Conservation (phyloP, 202 grass and related monocot species). For the Schoenoplectus tabernaemontani region DNA sequence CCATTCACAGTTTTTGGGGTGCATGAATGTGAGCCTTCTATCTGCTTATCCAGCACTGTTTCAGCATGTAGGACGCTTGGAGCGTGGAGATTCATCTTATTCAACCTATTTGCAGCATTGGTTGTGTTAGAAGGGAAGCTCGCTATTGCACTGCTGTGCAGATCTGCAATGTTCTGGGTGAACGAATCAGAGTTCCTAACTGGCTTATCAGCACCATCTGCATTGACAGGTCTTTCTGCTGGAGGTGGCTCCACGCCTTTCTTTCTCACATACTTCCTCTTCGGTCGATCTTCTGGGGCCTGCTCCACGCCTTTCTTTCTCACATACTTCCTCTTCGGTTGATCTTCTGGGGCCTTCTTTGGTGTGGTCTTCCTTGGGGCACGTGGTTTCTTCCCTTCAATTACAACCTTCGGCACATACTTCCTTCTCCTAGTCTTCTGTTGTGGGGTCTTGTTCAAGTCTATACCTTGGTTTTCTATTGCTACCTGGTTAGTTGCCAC, state of each 20-base stretch:
- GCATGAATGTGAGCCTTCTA: not conserved
- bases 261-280: slow-evolving; percentile 58
- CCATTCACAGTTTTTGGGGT: slow-evolving; percentile 3
- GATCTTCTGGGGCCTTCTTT: slow-evolving; percentile 28
- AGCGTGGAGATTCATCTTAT: not conserved
- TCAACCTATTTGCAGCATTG: not conserved
- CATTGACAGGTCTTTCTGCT: slow-evolving; percentile 19
- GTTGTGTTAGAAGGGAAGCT: not conserved
- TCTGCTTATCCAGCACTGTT: slow-evolving; percentile 1
- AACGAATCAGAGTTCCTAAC: slow-evolving; percentile 14
- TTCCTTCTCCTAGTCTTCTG: slow-evolving; percentile 61
- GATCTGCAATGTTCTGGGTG: not conserved
- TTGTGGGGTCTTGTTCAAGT: slow-evolving; percentile 40
- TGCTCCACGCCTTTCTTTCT: slow-evolving; percentile 35
- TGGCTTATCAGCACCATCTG: not conserved
- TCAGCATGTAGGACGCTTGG: not conserved
- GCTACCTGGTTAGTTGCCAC: slow-evolving; percentile 19
- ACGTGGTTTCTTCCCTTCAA: slow-evolving; percentile 41
- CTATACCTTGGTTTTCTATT: slow-evolving; percentile 26
- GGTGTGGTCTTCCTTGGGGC: slow-evolving; percentile 37
- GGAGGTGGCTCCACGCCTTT: slow-evolving; percentile 27
- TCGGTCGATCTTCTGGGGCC: slow-evolving; percentile 25
- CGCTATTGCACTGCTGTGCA: not conserved
- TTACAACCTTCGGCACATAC: slow-evolving; percentile 70
- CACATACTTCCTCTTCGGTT: slow-evolving; percentile 58